phyloP scores from a whole-genome alignment of 2,329 filamentous ascomycete genomes.

The Arthrocladium fulminans region DNA sequence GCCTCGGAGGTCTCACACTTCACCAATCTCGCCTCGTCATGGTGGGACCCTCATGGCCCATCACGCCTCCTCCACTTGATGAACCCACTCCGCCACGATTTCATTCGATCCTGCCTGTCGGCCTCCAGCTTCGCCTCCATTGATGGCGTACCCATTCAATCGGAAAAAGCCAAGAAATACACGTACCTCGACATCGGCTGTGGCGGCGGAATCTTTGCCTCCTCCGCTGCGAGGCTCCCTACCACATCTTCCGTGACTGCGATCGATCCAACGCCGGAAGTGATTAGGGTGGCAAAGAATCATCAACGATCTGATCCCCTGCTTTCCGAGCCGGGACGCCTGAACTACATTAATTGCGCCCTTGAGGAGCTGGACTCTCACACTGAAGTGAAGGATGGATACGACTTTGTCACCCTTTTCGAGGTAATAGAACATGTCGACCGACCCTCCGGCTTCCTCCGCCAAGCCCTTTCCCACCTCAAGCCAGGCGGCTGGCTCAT shows the following conservation, averaged over 20 bases:
- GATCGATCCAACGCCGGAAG: slow-evolving; percentile 36
- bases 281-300: slow-evolving; percentile 56
- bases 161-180: slow-evolving; percentile 5
- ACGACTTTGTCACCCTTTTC: slow-evolving; percentile 78
- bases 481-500: slow-evolving; percentile 89
- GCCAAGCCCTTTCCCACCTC: slow-evolving; percentile 63
- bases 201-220: slow-evolving; percentile 92
- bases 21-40: slow-evolving; percentile 80
- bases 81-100: slow-evolving; percentile 93
- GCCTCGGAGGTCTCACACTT: slow-evolving; percentile 88
- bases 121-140: slow-evolving; percentile 21
- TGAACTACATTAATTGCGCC: slow-evolving; percentile 66
- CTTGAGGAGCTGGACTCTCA: slow-evolving; percentile 57
- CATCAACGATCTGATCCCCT: slow-evolving; percentile 68
- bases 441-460: slow-evolving; percentile 63
- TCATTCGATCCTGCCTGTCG: slow-evolving; percentile 64
- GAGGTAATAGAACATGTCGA: slow-evolving; percentile 94
- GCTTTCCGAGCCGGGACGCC: slow-evolving; percentile 46
- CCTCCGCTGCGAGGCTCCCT: slow-evolving; percentile 44
- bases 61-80: slow-evolving; percentile 91
- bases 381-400: slow-evolving; percentile 32
- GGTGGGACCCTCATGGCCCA: slow-evolving; percentile 94
- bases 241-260: slow-evolving; percentile 36
- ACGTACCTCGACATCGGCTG: slow-evolving; percentile 86
- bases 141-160: background rate